These are phyloP conservation scores for Acanthamoeba lenticulata DNA, from an alignment of 208 protist genomes.

Conservation along the genomic window DNA sequence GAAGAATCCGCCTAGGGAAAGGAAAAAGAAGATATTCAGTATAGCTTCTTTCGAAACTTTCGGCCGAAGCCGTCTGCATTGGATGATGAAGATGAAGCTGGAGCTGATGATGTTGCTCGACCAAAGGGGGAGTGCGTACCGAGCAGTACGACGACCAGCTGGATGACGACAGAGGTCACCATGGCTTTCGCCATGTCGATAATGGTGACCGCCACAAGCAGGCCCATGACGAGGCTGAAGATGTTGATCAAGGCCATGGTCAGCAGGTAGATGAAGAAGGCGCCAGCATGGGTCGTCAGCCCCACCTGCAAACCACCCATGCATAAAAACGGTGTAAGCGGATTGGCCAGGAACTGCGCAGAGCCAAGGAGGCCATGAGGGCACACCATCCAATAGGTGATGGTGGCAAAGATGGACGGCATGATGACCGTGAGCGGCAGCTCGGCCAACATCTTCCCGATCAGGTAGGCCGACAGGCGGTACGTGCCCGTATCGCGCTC, in stretches of 20 bases:
- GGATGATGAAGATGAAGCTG: no score
- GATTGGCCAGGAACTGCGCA: no score
- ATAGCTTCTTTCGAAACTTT: no score
- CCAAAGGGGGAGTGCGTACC: background rate
- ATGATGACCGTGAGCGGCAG: slow-evolving; percentile 37
- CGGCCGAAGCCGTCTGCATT: no score
- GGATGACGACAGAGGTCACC: background rate
- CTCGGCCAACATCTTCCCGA: slow-evolving; percentile 72
- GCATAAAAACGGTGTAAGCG: no score
- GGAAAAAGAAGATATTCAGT: no score
- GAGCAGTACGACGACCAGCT: background rate
- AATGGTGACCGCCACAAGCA: background rate
- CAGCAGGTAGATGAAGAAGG: background rate
- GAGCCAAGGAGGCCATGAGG: background rate
- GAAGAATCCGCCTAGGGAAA: background rate
- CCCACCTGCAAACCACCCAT: background rate
- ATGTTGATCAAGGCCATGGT: background rate
- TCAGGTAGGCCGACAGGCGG: slow-evolving; percentile 72
- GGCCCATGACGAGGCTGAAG: background rate
- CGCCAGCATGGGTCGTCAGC: background rate
- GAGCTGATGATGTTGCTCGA: no score
- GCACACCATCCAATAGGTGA: slow-evolving; percentile 79
- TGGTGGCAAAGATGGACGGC: slow-evolving; percentile 22
- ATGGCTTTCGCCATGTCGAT: background rate
- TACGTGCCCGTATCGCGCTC: slow-evolving; percentile 65